Evolutionary conservation across 2,329 filamentous ascomycete genomes (phyloP), one percentile per base, ranked within the genome.

Genomic region (Exophiala alcalophila): DNA sequence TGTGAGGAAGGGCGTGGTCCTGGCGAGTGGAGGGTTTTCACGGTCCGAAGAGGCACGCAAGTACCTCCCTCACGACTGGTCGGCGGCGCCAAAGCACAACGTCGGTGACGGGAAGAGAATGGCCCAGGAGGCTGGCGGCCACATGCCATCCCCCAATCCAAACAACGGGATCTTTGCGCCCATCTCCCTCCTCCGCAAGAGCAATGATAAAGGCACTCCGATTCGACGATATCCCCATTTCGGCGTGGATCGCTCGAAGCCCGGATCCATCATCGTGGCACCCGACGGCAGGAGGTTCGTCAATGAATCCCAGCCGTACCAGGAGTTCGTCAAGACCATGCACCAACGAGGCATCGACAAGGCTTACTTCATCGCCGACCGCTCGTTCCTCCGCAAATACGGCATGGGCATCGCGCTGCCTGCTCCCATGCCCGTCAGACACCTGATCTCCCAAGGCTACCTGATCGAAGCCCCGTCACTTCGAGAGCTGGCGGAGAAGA

Each of bases 11-110:
- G 63, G 60, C 11, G 59, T 66, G 9, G 43, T 67, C 10, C 55
- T 67, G 9, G 57, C 57, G 3, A 61, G 61, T 6, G 65, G 62
- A 6, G 65, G 65, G 2, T 67, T 67, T 43, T 57, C 63, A 0
- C 56, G 64, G n/a, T 39, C 58, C 14, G 32, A 56, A 43, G 55
- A 57, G 37, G 51, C 52, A 1, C 36, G 46, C 5, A 15, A 44
- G 2, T 53, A 52, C 6, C 48, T 52, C 4, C 54, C 47, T 48
- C 56, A 12, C 45, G 45, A 32, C 36, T 47, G 29, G 37, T 36
- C n/a, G 4, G 43, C 52, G 12, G 50, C 34, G 4, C 5, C 65
- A 59, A 47, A 54, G 44, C 12, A 61, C 55, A 32, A 62, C 58
- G 32, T 57, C 8, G 43, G 43, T 14, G 43, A 47, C 23, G 43